Conservation (phyloP, 106 monocot species). For the Dendrobium chrysotoxum region DNA sequence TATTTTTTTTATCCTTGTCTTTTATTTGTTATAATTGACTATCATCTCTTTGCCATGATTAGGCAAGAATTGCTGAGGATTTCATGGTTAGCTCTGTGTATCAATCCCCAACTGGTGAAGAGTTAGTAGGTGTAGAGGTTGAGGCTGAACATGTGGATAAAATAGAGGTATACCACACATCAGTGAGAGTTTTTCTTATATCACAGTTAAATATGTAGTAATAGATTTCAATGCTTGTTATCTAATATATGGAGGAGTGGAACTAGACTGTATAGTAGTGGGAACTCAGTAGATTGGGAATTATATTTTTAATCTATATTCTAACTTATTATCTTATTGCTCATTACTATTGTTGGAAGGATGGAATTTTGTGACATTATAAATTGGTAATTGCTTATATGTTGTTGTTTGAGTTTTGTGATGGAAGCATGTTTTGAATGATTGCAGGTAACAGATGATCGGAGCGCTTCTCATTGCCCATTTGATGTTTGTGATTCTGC, state of each 20-base stretch:
- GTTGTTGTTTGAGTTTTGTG: not conserved
- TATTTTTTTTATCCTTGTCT: not conserved
- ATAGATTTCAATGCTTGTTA: not conserved
- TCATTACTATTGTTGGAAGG: not conserved
- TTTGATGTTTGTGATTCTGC: constrained; percentile 12
- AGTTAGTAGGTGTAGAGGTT: not conserved
- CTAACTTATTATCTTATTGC: not conserved
- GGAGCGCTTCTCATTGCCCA: not conserved
- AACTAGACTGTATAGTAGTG: not conserved
- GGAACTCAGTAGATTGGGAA: not conserved
- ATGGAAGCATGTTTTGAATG: constrained; percentile 1
- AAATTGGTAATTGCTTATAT: not conserved
- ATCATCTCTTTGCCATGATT: not conserved
- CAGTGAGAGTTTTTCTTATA: not conserved
- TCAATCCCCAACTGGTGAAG: not conserved
- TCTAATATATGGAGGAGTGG: not conserved
- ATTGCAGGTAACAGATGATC: constrained; percentile 39
- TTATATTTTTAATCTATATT: not conserved
- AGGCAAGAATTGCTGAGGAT: not conserved
- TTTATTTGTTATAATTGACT: not conserved
- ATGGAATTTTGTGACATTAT: not conserved
- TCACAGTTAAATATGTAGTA: not conserved
- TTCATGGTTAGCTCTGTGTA: not conserved
- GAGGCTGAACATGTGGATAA: not conserved
- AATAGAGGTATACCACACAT: not conserved